Evolutionary conservation across 148 eudicot species (phyloP), one percentile per base, ranked within the genome.

Genomic region (Silene conica): DNA sequence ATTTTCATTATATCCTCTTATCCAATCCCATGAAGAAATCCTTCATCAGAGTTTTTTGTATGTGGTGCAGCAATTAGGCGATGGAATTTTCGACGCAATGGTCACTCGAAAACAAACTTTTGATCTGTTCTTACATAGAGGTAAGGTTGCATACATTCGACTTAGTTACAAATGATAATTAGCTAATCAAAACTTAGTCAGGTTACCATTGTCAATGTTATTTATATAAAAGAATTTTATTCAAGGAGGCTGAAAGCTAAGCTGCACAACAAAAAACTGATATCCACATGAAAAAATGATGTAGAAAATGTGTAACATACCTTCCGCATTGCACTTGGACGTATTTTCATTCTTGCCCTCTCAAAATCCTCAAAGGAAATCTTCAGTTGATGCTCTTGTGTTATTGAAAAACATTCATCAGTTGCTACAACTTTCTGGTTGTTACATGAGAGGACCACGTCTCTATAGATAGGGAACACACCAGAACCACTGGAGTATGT

Each of bases 271-370:
- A 41, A 31, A 73, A 72, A 48, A 46, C n/a, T n/a, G n/a, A n/a
- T n/a, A 34, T 15, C 22, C 14, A 46, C 3, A 56, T 26, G 21
- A 67, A 41, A 50, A 25, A 76, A 57, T 19, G 57, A 58, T 28
- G 67, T 7, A n/a, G 22, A 74, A 43, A 77, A 18, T 13, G 48
- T 77, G 43, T 41, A 73, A 70, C 72, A 57, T 94, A 92, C 99
- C 99, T 95, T 97, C 73, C 97, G 89, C 99, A 95, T 92, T 70
- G 96, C 97, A 83, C 97, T 95, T 14, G 99, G 99, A 71, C 96
- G 85, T 57, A 92, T 82, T 87, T 85, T 92, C 80, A 87, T 82
- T 80, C 86, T 86, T 54, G 99, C 99, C 82, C 76, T 86, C 72
- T 95, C 96, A 82, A 95, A 92, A 82, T 95, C 99, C 61, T 88